Base-by-base conservation (phyloP, 345 rosid species). In the Eucalyptus virginea region DNA sequence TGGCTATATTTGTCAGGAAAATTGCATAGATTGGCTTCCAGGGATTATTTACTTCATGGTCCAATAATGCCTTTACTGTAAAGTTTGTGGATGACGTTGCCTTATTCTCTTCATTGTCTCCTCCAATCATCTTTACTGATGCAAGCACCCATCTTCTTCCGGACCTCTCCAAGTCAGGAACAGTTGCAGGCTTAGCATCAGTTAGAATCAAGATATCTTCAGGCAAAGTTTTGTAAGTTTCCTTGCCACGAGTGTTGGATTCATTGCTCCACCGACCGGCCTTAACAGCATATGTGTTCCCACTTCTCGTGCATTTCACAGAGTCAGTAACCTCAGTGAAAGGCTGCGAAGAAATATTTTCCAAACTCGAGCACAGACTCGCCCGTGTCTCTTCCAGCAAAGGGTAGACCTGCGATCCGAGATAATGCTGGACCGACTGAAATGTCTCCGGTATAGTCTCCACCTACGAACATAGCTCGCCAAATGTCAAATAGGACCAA, bases 351-450 rank as follows among this genome's bases (percentile, higher is more conserved):
- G 91, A 90, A 28, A 94, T 88, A 40, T 26, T 58, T 47, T 93
- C 90, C 86, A 94, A 37, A 28, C 90, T 80, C 18, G 95, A 94
- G 87, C 28, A 23, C 49, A 95, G 34, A 21, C 80, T 80, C 4
- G 92, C 90, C 30, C 95, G 87, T 26, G 95, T 93, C 89, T 94
- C 95, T 50, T 95, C 96, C 88, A 93, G 86, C 28, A 95, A 69
- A 26, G 95, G 94, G 54, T 45, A 51, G 19, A 89, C 40, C 88
- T 85, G 94, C 1, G 94, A 90, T 23, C 62, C 30, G n/a, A 92
- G 87, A 91, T 93, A 94, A 17, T 72, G 92, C 13, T 49, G 30
- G 40, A 69, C 88, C 5, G 93, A 93, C 42, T 77, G 51, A 91
- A 94, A 94, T 32, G 91, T 32, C 23, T 50, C 89, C 6, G 94